phyloP scores from a whole-genome alignment of 169 alveolate genomes.

The Cyclospora cayetanensis region DNA sequence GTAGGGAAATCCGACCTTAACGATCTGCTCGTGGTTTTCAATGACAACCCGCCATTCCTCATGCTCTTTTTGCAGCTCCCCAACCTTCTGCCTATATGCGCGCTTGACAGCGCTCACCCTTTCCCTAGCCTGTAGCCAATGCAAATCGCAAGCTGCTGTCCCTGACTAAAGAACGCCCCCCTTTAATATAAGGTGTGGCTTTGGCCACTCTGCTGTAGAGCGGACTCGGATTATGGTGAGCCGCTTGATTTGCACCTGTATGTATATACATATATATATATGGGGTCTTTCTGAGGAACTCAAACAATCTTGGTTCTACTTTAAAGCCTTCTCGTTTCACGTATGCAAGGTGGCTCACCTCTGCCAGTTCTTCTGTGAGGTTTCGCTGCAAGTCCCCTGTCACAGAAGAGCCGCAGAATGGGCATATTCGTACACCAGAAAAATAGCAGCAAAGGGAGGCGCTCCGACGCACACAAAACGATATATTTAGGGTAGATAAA shows the following conservation, averaged over 20 bases:
- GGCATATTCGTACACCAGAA: neutral
- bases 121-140: neutral
- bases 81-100: neutral
- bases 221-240: too few species aligned
- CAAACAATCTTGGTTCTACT: too few species aligned
- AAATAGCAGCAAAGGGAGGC: neutral
- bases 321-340: too few species aligned
- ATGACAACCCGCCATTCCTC: neutral
- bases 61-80: neutral
- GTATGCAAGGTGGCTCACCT: too few species aligned
- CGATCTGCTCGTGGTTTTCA: neutral
- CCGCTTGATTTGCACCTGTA: too few species aligned
- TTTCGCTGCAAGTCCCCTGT: conserved; percentile 14
- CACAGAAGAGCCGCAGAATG: neutral
- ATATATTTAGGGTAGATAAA: too few species aligned
- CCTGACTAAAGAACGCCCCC: too few species aligned
- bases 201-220: too few species aligned
- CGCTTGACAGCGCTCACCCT: neutral
- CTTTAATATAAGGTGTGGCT: too few species aligned
- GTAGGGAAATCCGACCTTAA: neutral
- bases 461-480: neutral
- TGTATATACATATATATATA: too few species aligned
- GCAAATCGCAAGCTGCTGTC: too few species aligned
- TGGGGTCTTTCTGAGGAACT: too few species aligned
- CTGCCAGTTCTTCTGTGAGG: neutral